Evolutionary conservation across 331 rosid genomes (phyloP).

Genomic region (Malus hybrid): DNA sequence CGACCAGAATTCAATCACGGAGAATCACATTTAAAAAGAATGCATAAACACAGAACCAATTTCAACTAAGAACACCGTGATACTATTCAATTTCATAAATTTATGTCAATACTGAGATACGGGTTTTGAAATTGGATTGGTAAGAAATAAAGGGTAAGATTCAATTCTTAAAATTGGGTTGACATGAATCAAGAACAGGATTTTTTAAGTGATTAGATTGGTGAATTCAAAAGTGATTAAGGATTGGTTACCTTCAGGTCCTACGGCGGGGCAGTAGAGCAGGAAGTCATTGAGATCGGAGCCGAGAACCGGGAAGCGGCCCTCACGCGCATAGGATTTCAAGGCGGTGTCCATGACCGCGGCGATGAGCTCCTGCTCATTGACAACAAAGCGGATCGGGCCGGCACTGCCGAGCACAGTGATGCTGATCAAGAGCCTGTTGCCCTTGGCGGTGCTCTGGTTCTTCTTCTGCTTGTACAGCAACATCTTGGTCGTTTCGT

Average conservation of each 20-base stretch:
- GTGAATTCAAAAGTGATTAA: background rate
- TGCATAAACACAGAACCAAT: background rate
- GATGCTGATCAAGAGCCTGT: constrained; percentile 67
- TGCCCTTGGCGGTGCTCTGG: constrained; percentile 43
- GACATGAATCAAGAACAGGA: background rate
- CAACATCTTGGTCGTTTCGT: constrained; percentile 42
- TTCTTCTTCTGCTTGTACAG: constrained; percentile 75
- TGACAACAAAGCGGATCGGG: constrained; percentile 83
- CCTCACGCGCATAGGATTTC: constrained; percentile 89
- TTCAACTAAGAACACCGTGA: background rate
- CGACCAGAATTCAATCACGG: background rate
- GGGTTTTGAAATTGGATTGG: background rate
- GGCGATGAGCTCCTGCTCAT: constrained; percentile 56
- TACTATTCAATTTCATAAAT: background rate
- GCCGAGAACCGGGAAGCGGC: constrained; percentile 79
- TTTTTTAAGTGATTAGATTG: background rate
- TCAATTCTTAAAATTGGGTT: background rate
- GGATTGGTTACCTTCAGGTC: constrained; percentile 55
- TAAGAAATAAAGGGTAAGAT: background rate
- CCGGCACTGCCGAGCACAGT: constrained; percentile 90
- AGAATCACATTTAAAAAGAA: background rate
- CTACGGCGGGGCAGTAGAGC: constrained; percentile 63
- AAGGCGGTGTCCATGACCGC: constrained; percentile 75
- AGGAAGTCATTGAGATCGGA: constrained; percentile 41
- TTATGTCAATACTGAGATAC: background rate